phyloP scores from a whole-genome alignment of 2,329 filamentous ascomycete genomes.

The Leptographium galeiforme region DNA sequence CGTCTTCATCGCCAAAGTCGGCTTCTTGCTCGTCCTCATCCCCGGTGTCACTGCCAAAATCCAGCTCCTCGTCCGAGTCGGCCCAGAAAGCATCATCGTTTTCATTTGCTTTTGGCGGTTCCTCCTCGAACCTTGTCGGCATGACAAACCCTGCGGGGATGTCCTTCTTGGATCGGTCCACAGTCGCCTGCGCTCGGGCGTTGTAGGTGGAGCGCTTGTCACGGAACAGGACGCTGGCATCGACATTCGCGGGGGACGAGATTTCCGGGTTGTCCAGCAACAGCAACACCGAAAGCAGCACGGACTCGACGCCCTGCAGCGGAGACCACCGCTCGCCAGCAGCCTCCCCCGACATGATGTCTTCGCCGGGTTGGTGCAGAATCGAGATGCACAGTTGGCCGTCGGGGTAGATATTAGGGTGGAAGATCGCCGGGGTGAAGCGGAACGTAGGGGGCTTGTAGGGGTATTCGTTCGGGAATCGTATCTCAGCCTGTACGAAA shows the following conservation, averaged over 20 bases:
- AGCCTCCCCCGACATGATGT: conserved; percentile 79
- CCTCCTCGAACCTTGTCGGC: conserved; percentile 58
- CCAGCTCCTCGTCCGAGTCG: conserved; percentile 61
- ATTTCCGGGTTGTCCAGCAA: conserved; percentile 91
- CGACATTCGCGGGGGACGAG: conserved; percentile 86
- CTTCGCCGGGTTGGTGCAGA: conserved; percentile 81
- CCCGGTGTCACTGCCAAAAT: conserved; percentile 61
- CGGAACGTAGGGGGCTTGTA: conserved; percentile 80
- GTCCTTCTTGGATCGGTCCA: conserved; percentile 61
- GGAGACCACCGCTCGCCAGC: conserved; percentile 92
- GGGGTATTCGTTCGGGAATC: conserved; percentile 78
- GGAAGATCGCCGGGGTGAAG: conserved; percentile 66
- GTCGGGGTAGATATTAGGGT: conserved; percentile 88
- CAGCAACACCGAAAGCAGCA: conserved; percentile 81
- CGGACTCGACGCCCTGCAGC: conserved; percentile 85
- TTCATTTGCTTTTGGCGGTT: conserved; percentile 46
- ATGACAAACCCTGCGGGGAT: conserved; percentile 70
- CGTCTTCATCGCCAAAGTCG: conserved; percentile 24
- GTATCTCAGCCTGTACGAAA: conserved; percentile 56
- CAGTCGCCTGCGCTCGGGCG: conserved; percentile 51
- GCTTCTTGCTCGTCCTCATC: conserved; percentile 44
- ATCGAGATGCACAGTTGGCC: conserved; percentile 94
- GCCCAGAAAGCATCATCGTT: conserved; percentile 76
- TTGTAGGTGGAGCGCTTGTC: conserved; percentile 60
- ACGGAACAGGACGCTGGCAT: conserved; percentile 76